Evolutionary conservation across 176 grass and related monocot species (phyloP).

Genomic region (Miscanthus lutarioriparius): DNA sequence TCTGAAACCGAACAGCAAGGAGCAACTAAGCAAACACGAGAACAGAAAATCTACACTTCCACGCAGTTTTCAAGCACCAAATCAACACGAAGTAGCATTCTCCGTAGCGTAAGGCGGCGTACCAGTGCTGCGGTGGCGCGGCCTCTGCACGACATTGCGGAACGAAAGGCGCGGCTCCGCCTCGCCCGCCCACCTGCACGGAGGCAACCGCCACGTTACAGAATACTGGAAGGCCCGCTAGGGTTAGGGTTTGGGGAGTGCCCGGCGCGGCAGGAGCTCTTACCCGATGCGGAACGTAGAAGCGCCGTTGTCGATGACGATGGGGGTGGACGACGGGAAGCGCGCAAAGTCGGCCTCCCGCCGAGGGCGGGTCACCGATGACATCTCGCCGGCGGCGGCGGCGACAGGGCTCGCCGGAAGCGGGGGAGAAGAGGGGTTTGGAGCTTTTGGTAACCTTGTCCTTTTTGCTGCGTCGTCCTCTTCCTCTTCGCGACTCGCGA

Average conservation of each 20-base stretch:
- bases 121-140: conserved; percentile 83
- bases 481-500: conserved; percentile 24
- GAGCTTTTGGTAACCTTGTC: neutral
- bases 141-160: conserved; percentile 85
- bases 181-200: conserved; percentile 91
- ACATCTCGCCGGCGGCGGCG: conserved; percentile 12
- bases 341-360: conserved; percentile 62
- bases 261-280: neutral
- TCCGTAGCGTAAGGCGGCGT: neutral
- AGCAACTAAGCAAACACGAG: neutral
- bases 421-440: conserved; percentile 1
- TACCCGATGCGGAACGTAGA: conserved; percentile 94
- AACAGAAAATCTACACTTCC: neutral
- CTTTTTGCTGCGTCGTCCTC: conserved; percentile 28
- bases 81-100: neutral
- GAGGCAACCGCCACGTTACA: neutral
- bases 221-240: neutral
- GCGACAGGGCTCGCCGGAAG: conserved; percentile 12
- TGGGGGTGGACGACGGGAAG: conserved; percentile 66
- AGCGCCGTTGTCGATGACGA: conserved; percentile 94
- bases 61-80: neutral
- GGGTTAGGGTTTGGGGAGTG: conserved; percentile 41
- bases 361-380: conserved; percentile 25
- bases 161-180: conserved; percentile 76
- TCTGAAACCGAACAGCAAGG: neutral